These are phyloP conservation scores for Casaregolazyma lundiana DNA, from an alignment of 1,139 yeast genomes.

Conservation along the genomic window DNA sequence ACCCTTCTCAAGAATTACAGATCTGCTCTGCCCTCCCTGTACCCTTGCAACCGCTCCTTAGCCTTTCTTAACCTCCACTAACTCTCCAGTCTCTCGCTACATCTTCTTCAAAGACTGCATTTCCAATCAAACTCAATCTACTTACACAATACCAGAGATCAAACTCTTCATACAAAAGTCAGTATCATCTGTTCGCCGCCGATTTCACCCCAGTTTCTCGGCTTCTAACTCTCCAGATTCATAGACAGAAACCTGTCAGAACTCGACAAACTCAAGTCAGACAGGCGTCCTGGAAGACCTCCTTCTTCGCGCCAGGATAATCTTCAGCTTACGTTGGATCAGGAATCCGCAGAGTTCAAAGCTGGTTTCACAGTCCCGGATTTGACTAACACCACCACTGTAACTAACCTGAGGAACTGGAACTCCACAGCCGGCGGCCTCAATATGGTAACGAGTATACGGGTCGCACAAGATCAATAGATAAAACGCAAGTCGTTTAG, in stretches of 20 bases:
- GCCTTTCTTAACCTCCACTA: not conserved
- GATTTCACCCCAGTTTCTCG: not conserved
- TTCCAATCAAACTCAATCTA: conserved; percentile 33
- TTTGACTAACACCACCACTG: conserved; percentile 56
- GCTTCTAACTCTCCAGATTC: conserved; percentile 37
- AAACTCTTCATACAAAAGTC: conserved; percentile 43
- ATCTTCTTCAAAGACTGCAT: conserved; percentile 58
- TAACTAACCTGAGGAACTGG: conserved; percentile 62
- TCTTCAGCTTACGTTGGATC: conserved; percentile 56
- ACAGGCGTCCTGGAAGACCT: conserved; percentile 86
- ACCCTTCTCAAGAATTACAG: too few relatives aligned
- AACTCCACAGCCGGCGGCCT: conserved; percentile 81
- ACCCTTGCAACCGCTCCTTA: too few relatives aligned
- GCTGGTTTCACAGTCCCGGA: conserved; percentile 78
- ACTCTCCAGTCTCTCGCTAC: conserved; percentile 39
- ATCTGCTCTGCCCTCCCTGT: too few relatives aligned
- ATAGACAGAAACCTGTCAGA: conserved; percentile 72
- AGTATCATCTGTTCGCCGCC: not conserved
- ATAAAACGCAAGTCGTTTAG: not conserved
- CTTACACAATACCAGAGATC: conserved; percentile 54
- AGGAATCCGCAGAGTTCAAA: conserved; percentile 56
- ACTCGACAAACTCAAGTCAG: conserved; percentile 49
- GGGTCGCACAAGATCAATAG: conserved; percentile 27
- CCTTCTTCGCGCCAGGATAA: conserved; percentile 62
- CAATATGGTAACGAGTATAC: conserved; percentile 48